Base-by-base conservation (phyloP, 768 basidiomycete genomes). In the Scleroderma bovista region DNA sequence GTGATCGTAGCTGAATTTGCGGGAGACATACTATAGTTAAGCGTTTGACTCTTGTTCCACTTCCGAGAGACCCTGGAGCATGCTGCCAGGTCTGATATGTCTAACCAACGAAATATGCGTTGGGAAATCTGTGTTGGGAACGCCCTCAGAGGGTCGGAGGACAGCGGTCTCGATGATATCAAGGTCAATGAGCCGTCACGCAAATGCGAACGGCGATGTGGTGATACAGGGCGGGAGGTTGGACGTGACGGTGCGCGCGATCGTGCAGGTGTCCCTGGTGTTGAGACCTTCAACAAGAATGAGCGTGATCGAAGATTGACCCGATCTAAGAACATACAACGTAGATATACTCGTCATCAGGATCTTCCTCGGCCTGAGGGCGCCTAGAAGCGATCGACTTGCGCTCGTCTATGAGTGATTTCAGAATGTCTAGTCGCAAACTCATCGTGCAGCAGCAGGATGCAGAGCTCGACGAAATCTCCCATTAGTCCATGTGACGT, bases 41-140 rank as follows among this genome's bases (percentile, higher is more conserved):
- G 65, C 0, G 92, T 88, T 70, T 93, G 90, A 55, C 89, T 93
- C 63, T 82, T 82, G 51, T 75, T 78, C 93, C 93, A 96, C 68
- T 91, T 88, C 66, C 79, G 84, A 42, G 81, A 90, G 5, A 95
- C 91, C 31, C 84, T 68, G 20, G 91, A 78, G 60, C 90, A 93
- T 48, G 78, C 75, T 4, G 88, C 84, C 34, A 95, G 77, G 48
- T 90, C 83, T 50, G 68, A 67, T 24, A 86, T 69, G 12, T 78
- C 67, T 6, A 96, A 71, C 46, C 68, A 66, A 1, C 76, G 65
- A 60, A 95, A 93, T 50, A 95, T 81, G 16, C 78, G 73, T 59
- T 94, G 91, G 1, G 84, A 84, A 17, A 93, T 60, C 56, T 92
- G 86, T 8, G 91, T 93, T 2, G 90, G 88, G 40, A 96, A 76